Evolutionary conservation across 2,329 filamentous ascomycete genomes (phyloP).

Genomic region (Lachnellula willkommii): DNA sequence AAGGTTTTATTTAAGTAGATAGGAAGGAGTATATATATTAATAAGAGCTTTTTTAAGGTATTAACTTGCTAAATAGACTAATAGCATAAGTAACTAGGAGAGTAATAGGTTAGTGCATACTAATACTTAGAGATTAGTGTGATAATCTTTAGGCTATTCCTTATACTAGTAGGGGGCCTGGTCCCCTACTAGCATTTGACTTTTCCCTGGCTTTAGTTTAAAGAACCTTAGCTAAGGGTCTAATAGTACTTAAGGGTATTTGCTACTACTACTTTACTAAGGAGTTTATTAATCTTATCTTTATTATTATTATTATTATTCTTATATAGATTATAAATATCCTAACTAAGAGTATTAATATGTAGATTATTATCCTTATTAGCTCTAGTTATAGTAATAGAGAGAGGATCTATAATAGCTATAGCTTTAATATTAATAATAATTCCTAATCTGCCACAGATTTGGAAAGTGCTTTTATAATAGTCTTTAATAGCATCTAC

Average conservation of each 20-base stretch:
- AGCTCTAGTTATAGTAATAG: background rate
- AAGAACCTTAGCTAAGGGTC: background rate
- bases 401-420: too few relatives aligned
- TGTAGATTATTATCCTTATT: background rate
- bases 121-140: background rate
- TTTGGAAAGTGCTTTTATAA: background rate
- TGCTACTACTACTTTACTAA: background rate
- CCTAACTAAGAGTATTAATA: too few relatives aligned
- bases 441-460: too few relatives aligned
- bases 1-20: background rate
- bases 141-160: background rate
- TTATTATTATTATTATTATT: background rate
- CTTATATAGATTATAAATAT: background rate
- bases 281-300: background rate
- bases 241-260: background rate
- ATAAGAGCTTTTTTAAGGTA: background rate
- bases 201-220: background rate
- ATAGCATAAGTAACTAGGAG: background rate
- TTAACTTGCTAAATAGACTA: background rate
- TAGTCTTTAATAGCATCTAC: background rate
- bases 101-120: background rate
- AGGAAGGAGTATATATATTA: background rate
- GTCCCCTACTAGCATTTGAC: background rate
- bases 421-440: too few relatives aligned
- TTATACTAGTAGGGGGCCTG: background rate